A percentile compares a stretch with the other conserved stretches of the same genome.
phyloP scores from a whole-genome alignment of 2,329 filamentous ascomycete genomes.

The Nigrospora sphaerica region DNA sequence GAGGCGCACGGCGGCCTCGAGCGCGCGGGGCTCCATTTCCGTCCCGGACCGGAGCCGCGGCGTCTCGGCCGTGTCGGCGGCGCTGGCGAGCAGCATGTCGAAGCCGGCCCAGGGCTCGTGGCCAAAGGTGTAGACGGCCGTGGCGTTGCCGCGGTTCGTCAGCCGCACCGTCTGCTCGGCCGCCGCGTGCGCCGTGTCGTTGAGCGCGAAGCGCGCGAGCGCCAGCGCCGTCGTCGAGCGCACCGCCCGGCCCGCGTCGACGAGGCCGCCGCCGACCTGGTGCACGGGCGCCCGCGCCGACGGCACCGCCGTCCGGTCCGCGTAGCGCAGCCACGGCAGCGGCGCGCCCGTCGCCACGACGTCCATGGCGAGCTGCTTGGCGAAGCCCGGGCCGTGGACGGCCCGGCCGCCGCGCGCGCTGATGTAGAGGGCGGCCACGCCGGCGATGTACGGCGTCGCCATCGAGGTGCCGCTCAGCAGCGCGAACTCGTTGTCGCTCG shows the following conservation, averaged over 20 bases:
- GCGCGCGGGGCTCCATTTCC: too few relatives aligned
- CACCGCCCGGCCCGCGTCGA: slow-evolving; percentile 30
- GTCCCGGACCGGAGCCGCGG: too few relatives aligned
- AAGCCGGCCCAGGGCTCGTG: slow-evolving; percentile 23
- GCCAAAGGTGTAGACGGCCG: slow-evolving; percentile 21
- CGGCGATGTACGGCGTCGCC: slow-evolving; percentile 37
- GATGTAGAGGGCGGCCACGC: slow-evolving; percentile 27
- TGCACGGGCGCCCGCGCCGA: background rate
- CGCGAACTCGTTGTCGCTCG: slow-evolving; percentile 13
- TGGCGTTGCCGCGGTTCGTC: slow-evolving; percentile 24
- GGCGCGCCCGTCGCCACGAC: slow-evolving; percentile 22
- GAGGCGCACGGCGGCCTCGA: too few relatives aligned
- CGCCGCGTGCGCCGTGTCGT: slow-evolving; percentile 31
- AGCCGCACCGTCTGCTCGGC: slow-evolving; percentile 13
- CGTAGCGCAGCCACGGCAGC: slow-evolving; percentile 13
- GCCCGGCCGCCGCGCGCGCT: slow-evolving; percentile 18
- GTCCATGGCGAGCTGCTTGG: slow-evolving; percentile 13
- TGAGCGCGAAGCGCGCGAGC: slow-evolving; percentile 31
- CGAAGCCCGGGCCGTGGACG: slow-evolving; percentile 18
- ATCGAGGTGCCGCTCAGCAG: slow-evolving; percentile 39
- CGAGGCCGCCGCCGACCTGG: slow-evolving; percentile 25
- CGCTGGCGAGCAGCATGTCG: slow-evolving; percentile 10
- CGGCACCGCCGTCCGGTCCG: background rate
- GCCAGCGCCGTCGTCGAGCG: slow-evolving; percentile 24
- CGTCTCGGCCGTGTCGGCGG: too few relatives aligned